phyloP scores from a whole-genome alignment of 225 moss, liverwort and hornwort species.

The Marchantia paleacea region DNA sequence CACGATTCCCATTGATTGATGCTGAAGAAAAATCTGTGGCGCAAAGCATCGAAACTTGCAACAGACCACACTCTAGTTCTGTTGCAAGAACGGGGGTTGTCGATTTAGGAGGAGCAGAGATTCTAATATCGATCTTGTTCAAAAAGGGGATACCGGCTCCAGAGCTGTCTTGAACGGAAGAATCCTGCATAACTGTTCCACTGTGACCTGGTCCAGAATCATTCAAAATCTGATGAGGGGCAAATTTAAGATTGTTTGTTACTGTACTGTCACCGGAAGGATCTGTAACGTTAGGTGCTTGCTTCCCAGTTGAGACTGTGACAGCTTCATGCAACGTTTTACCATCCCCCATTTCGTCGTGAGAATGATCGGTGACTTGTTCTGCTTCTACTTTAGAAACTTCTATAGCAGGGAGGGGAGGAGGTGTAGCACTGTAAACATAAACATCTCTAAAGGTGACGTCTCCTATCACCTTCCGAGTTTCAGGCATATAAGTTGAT shows the following conservation, averaged over 20 bases:
- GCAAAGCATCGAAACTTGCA: slow-evolving; percentile 72
- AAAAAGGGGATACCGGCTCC: slow-evolving; percentile 8
- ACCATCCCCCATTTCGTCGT: slow-evolving; percentile 48
- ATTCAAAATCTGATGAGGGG: slow-evolving; percentile 17
- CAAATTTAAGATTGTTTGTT: slow-evolving; percentile 32
- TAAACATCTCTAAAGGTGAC: slow-evolving; percentile 50
- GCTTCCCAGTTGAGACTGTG: slow-evolving; percentile 21
- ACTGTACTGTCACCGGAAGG: slow-evolving; percentile 30
- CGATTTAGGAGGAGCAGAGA: slow-evolving; percentile 31
- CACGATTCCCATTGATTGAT: slow-evolving; percentile 37
- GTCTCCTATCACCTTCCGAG: slow-evolving; percentile 38
- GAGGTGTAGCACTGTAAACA: slow-evolving; percentile 69
- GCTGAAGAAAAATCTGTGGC: slow-evolving; percentile 50
- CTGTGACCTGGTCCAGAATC: slow-evolving; percentile 27
- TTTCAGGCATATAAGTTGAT: slow-evolving; percentile 60
- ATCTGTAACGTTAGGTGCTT: slow-evolving; percentile 29
- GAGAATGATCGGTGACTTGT: slow-evolving; percentile 41
- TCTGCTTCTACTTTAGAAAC: slow-evolving; percentile 51
- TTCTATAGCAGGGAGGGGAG: slow-evolving; percentile 48
- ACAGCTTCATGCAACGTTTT: slow-evolving; percentile 32
- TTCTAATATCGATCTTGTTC: slow-evolving; percentile 25
- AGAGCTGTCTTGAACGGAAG: slow-evolving; percentile 25
- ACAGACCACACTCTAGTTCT: slow-evolving; percentile 83
- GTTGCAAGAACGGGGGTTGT: slow-evolving; percentile 77
- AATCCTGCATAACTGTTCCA: slow-evolving; percentile 22